A percentile compares a stretch with the other conserved stretches of the same genome.
These are phyloP conservation scores for Mimosa pudica DNA, from an alignment of 306 rosid genomes.

Conservation along the genomic window DNA sequence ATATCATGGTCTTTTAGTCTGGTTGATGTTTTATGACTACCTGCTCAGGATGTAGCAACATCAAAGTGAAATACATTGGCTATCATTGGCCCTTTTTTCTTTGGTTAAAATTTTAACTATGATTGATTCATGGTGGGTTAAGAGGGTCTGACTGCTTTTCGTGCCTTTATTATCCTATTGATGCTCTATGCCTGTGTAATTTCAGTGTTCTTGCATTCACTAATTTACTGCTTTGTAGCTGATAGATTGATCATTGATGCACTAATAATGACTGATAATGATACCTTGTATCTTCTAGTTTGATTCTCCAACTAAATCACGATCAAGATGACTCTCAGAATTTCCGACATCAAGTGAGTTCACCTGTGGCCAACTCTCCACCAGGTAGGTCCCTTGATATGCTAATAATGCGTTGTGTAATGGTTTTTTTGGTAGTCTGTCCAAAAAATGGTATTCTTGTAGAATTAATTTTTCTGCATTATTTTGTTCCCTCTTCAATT, in stretches of 20 bases:
- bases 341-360: constrained; percentile 80
- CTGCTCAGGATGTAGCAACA: background rate
- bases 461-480: constrained; percentile 4
- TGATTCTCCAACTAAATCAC: constrained; percentile 90
- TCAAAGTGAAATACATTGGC: background rate
- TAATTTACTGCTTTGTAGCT: constrained; percentile 19
- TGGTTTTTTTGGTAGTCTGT: background rate
- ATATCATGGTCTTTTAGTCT: background rate
- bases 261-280: constrained; percentile 27
- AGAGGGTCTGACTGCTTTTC: background rate
- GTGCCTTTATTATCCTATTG: constrained; percentile 7
- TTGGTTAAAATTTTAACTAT: background rate
- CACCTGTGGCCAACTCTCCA: constrained; percentile 88
- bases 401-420: constrained; percentile 17
- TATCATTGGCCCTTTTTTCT: background rate
- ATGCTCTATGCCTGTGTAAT: constrained; percentile 10
- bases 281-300: constrained; percentile 46
- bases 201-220: constrained; percentile 19
- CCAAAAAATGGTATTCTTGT: background rate
- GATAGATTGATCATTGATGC: background rate
- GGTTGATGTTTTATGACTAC: background rate
- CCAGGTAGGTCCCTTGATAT: constrained; percentile 69
- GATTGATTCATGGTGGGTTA: background rate
- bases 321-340: constrained; percentile 89
- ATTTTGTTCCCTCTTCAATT: constrained; percentile 29